A percentile compares a stretch with the other conserved stretches of the same genome.
phyloP scores from a whole-genome alignment of 495 filamentous ascomycete species.

The Geopyxis carbonaria region DNA sequence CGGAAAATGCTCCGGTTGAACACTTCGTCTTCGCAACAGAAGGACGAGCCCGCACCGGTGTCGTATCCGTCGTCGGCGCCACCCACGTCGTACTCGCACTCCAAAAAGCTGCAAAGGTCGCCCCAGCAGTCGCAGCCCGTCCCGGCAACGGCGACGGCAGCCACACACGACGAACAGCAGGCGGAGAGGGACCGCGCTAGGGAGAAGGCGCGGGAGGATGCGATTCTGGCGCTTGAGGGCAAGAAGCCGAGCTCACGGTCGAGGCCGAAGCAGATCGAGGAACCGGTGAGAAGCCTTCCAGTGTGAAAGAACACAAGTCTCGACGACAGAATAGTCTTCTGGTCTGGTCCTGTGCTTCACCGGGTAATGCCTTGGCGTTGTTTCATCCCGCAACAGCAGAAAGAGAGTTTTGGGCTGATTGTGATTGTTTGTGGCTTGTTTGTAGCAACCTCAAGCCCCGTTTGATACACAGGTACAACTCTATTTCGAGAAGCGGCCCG shows the following conservation, averaged over 20 bases:
- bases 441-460: slow-evolving; percentile 11
- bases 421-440: slow-evolving; percentile 1
- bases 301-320: too few species aligned
- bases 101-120: too few species aligned
- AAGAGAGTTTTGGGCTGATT: background rate
- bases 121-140: slow-evolving; percentile 4
- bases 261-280: background rate
- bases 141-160: slow-evolving; percentile 5
- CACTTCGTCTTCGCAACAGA: slow-evolving; percentile 4
- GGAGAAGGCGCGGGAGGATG: slow-evolving; percentile 1
- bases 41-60: slow-evolving; percentile 1
- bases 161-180: slow-evolving; percentile 5
- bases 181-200: slow-evolving; percentile 3
- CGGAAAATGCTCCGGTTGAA: slow-evolving; percentile 21
- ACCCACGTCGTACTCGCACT: slow-evolving; percentile 6
- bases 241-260: background rate
- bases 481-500: slow-evolving; percentile 8
- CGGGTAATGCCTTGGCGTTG: too few species aligned
- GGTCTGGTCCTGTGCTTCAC: too few species aligned
- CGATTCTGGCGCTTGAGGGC: slow-evolving; percentile 1
- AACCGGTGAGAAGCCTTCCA: slow-evolving; percentile 7
- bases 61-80: slow-evolving; percentile 8
- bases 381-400: slow-evolving; percentile 1
- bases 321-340: too few species aligned
- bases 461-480: slow-evolving; percentile 16